phyloP scores from a whole-genome alignment of 2,329 filamentous ascomycete species.

The Fusarium keratoplasticum region DNA sequence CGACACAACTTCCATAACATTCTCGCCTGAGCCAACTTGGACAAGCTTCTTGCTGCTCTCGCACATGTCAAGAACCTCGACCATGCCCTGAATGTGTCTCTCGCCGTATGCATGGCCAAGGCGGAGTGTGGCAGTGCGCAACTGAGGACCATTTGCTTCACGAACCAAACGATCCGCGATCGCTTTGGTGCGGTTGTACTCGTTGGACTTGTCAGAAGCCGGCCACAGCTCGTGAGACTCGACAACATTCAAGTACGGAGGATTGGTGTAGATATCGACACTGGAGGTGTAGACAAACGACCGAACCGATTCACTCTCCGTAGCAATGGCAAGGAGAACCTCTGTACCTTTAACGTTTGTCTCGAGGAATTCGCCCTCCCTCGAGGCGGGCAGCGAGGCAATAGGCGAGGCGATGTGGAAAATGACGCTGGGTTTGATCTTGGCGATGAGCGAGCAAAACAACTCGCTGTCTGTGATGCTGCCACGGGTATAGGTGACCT shows the following conservation, averaged over 20 bases:
- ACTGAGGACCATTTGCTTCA: conserved; percentile 39
- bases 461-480: conserved; percentile 39
- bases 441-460: conserved; percentile 29
- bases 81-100: conserved; percentile 44
- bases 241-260: conserved; percentile 37
- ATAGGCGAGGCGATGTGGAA: conserved; percentile 49
- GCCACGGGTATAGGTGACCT: conserved; percentile 42
- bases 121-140: conserved; percentile 44
- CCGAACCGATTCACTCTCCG: conserved; percentile 26
- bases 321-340: conserved; percentile 40
- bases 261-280: conserved; percentile 43
- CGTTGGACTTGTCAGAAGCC: conserved; percentile 33
- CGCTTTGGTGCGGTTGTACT: conserved; percentile 49
- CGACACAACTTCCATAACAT: conserved; percentile 45
- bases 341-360: conserved; percentile 50
- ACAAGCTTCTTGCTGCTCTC: conserved; percentile 49
- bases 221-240: conserved; percentile 43
- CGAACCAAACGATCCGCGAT: conserved; percentile 47
- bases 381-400: conserved; percentile 32
- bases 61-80: conserved; percentile 48
- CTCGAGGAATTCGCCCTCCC: conserved; percentile 32
- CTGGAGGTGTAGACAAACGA: conserved; percentile 50
- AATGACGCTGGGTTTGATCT: conserved; percentile 44
- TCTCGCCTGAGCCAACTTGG: conserved; percentile 42
- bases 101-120: conserved; percentile 50